These are phyloP conservation scores for Termitomyces sp. DNA, from an alignment of 768 basidiomycete genomes.

Conservation along the genomic window DNA sequence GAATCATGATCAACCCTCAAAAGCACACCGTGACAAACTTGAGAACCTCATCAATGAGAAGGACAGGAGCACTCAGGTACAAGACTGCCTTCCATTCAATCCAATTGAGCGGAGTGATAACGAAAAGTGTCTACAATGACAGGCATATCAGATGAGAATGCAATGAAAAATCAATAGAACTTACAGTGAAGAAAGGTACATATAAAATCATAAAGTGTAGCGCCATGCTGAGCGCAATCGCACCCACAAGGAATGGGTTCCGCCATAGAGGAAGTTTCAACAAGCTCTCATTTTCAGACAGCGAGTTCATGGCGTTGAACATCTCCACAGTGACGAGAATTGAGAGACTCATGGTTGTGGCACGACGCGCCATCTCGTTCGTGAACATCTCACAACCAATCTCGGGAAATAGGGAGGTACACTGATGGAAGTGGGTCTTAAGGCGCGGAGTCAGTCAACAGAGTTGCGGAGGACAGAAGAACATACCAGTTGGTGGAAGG, in stretches of 20 bases:
- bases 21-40: constrained; percentile 72
- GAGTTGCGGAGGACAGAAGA: neutral
- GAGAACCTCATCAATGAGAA: constrained; percentile 85
- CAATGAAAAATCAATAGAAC: constrained; percentile 20
- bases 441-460: neutral
- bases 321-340: constrained; percentile 95
- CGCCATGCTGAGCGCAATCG: constrained; percentile 86
- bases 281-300: constrained; percentile 95
- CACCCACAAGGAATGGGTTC: constrained; percentile 88
- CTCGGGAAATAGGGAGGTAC: constrained; percentile 72
- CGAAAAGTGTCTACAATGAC: constrained; percentile 65
- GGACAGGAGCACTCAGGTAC: constrained; percentile 79
- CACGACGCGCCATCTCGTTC: constrained; percentile 76
- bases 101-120: constrained; percentile 92
- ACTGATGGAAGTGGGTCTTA: constrained; percentile 96
- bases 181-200: constrained; percentile 91
- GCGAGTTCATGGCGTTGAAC: constrained; percentile 98
- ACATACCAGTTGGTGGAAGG: constrained; percentile 86
- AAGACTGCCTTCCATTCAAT: constrained; percentile 93
- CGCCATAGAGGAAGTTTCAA: constrained; percentile 88
- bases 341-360: constrained; percentile 94
- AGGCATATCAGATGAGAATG: neutral
- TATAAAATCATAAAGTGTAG: constrained; percentile 95
- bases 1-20: neutral
- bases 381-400: constrained; percentile 97